Base-by-base conservation (phyloP, 2,329 filamentous ascomycete genomes). In the Claviceps purpurea region DNA sequence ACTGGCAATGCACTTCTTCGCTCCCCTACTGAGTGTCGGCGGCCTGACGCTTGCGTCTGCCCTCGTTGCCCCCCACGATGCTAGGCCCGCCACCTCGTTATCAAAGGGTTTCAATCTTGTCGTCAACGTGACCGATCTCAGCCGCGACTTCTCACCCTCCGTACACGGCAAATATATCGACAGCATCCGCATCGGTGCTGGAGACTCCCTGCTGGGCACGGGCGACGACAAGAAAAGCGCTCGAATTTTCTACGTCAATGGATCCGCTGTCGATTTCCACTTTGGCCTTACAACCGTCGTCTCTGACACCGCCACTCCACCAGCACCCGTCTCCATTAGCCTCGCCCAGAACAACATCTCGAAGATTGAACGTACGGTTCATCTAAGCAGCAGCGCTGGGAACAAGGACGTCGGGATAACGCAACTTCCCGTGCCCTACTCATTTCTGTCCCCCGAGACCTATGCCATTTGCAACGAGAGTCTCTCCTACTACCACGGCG, bases 191-290 rank as follows among this genome's bases (percentile, higher is more conserved):
- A 63, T 64, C 6, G 72, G 72, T 39, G 69, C 73, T 0, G 72
- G 68, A 1, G 53, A 64, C 10, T 67, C 65, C 50, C 65, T 68
- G 2, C 70, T 68, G 8, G 66, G 70, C 1, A 61, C 73, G 13
- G 54, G 57, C 2, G 54, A 57, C 20, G 57, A 61, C 30, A 20
- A 46, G n/a, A 56, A 56, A 7, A 50, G 7, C 8, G 7, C 54
- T 7, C 62, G 62, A 38, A 55, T 71, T 53, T 77, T 77, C 59
- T 77, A 76, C 67, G 63, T 72, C 52, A 77, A 78, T 57, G 73
- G 70, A 57, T 74, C 73, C 13, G 64, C 64, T 13, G 53, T 60
- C 6, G 65, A 71, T 41, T 56, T 67, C 6, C 56, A 58, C 18
- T 60, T 37, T 22, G 52, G 34, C n/a, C 37, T 14, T 11, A 47